phyloP scores from a whole-genome alignment of 2,329 filamentous ascomycete species.

The Bimuria novae-zelandiae region DNA sequence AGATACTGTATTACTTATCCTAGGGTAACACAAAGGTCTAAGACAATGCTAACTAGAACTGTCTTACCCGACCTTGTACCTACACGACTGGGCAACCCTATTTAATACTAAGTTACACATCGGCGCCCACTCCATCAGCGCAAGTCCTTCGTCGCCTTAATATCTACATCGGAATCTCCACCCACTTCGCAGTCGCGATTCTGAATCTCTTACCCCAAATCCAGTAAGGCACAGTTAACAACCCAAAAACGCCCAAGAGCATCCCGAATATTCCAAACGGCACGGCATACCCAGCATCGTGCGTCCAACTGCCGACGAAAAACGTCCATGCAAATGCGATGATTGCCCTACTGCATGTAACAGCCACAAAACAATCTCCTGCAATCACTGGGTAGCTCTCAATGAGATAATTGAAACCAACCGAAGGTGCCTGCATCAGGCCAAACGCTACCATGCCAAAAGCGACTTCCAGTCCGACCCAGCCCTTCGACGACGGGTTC shows the following conservation, averaged over 20 bases:
- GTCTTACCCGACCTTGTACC: too few relatives aligned
- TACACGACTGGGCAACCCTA: too few relatives aligned
- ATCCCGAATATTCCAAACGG: constrained; percentile 60
- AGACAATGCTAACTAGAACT: too few relatives aligned
- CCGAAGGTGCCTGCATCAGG: constrained; percentile 48
- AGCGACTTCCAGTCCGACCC: constrained; percentile 48
- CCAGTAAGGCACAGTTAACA: constrained; percentile 45
- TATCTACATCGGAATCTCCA: constrained; percentile 6
- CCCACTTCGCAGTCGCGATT: constrained; percentile 47
- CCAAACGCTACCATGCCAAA: constrained; percentile 48
- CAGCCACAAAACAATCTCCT: constrained; percentile 59
- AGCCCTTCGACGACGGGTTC: constrained; percentile 41
- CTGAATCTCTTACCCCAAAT: constrained; percentile 49
- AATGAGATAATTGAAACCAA: constrained; percentile 55
- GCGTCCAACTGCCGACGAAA: constrained; percentile 57
- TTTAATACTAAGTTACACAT: too few relatives aligned
- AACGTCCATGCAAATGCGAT: constrained; percentile 61
- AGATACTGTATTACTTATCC: too few relatives aligned
- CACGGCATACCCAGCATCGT: constrained; percentile 49
- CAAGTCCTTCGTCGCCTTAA: neutral
- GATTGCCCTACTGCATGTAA: constrained; percentile 55
- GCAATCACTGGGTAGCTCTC: constrained; percentile 55
- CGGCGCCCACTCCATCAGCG: neutral
- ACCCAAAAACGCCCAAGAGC: constrained; percentile 55
- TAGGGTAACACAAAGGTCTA: too few relatives aligned